Evolutionary conservation across 768 basidiomycete species (phyloP).

Genomic region (Trametes cingulata): DNA sequence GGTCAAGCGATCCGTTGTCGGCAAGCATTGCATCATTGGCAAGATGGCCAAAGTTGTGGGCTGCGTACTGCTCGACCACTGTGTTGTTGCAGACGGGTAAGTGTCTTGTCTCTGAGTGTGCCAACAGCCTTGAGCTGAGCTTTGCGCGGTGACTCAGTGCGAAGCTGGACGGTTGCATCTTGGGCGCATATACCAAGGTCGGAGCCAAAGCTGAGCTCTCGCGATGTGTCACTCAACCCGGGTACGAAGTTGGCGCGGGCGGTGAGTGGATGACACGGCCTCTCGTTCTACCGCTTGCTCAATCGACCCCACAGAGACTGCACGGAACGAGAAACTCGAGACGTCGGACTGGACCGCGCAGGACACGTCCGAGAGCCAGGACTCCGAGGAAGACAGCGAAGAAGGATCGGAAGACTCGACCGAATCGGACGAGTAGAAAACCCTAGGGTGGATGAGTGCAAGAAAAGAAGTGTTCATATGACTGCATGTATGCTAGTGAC

Average conservation of each 20-base stretch:
- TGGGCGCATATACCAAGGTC: slow-evolving; percentile 74
- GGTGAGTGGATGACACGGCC: slow-evolving; percentile 39
- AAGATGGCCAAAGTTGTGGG: slow-evolving; percentile 78
- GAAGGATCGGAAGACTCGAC: slow-evolving; percentile 24
- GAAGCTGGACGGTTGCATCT: slow-evolving; percentile 74
- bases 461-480: slow-evolving; percentile 19
- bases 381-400: slow-evolving; percentile 26
- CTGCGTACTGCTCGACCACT: slow-evolving; percentile 87
- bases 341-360: slow-evolving; percentile 54
- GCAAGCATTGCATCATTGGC: slow-evolving; percentile 53
- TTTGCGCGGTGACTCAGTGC: slow-evolving; percentile 44
- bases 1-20: slow-evolving; percentile 64
- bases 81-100: slow-evolving; percentile 84
- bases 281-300: not conserved
- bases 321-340: slow-evolving; percentile 59
- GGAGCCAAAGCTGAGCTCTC: slow-evolving; percentile 68
- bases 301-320: slow-evolving; percentile 41
- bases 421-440: slow-evolving; percentile 18
- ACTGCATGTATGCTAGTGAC: slow-evolving; percentile 22
- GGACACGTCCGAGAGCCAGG: slow-evolving; percentile 31
- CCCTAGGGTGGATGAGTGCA: not conserved
- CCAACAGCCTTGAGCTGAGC: not conserved
- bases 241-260: slow-evolving; percentile 68
- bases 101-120: slow-evolving; percentile 23
- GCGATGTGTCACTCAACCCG: slow-evolving; percentile 73